Conservation (phyloP, 2,329 filamentous ascomycete genomes). For the Elsinoe ampelina region DNA sequence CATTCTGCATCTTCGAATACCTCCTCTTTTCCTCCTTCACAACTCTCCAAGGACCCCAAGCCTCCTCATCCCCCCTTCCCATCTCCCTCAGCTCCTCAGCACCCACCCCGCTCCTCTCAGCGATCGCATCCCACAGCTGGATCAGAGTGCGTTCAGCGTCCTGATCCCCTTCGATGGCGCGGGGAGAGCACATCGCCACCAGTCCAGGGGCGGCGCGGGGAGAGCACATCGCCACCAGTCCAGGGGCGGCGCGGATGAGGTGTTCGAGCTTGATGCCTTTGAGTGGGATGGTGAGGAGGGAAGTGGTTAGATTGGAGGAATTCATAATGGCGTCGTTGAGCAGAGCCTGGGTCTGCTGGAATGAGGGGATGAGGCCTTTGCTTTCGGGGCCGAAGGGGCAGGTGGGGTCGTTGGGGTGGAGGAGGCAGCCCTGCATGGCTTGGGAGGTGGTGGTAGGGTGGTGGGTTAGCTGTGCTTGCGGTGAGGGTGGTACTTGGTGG, state of each 20-base stretch:
- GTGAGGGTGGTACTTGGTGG: neutral
- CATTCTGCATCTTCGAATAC: neutral
- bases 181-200: neutral
- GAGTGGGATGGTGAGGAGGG: too few relatives aligned
- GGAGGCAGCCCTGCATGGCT: neutral
- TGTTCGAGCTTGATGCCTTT: too few relatives aligned
- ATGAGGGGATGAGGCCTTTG: neutral
- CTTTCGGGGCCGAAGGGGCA: neutral
- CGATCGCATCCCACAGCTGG: neutral
- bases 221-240: neutral
- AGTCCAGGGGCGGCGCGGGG: too few relatives aligned
- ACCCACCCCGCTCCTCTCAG: neutral
- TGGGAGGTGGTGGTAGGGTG: neutral
- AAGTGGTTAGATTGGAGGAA: too few relatives aligned
- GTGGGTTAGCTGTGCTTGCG: too few relatives aligned
- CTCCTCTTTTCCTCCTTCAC: neutral
- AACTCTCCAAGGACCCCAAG: neutral
- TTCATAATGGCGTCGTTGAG: too few relatives aligned
- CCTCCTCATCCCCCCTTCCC: neutral
- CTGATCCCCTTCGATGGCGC: neutral
- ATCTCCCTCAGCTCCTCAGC: neutral
- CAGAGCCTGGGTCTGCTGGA: too few relatives aligned
- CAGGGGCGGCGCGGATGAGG: too few relatives aligned
- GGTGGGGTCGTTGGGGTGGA: neutral
- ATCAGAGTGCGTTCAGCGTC: neutral